phyloP scores from a whole-genome alignment of 306 rosid genomes.

The Trichosanthes truncata region DNA sequence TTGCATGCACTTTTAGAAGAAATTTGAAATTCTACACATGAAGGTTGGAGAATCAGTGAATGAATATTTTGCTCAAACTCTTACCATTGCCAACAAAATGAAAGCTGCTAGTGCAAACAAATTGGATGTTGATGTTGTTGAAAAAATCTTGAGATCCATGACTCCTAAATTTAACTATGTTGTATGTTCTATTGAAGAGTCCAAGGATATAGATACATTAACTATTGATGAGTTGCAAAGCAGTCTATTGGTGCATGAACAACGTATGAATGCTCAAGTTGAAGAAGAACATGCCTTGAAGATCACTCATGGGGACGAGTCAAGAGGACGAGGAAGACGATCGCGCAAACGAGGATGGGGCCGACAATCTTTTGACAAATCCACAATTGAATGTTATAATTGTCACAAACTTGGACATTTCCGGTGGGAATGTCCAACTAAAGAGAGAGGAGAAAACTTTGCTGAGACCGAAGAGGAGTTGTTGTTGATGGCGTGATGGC shows the following conservation, averaged over 20 bases:
- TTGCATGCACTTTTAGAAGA: too few relatives aligned
- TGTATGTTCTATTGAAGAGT: background rate
- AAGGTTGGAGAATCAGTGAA: too few relatives aligned
- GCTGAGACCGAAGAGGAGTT: background rate
- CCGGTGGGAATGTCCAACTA: background rate
- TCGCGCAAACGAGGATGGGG: background rate
- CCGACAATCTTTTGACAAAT: background rate
- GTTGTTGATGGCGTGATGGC: background rate
- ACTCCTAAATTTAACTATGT: background rate
- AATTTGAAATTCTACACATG: too few relatives aligned
- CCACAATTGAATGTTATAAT: background rate
- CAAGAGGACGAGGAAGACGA: too few relatives aligned
- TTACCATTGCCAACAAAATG: too few relatives aligned
- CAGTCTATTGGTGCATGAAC: background rate
- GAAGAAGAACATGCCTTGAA: background rate
- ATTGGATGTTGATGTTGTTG: background rate
- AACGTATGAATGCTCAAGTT: background rate
- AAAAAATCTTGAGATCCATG: background rate
- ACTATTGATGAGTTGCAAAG: slow-evolving; percentile 3
- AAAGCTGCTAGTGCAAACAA: too few relatives aligned
- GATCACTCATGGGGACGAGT: background rate
- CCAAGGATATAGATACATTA: too few relatives aligned
- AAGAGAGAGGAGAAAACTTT: background rate
- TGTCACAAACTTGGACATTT: background rate
- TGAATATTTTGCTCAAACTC: too few relatives aligned